Base-by-base conservation (phyloP, 31 red algal genomes). In the Bonnemaisonia californica region DNA sequence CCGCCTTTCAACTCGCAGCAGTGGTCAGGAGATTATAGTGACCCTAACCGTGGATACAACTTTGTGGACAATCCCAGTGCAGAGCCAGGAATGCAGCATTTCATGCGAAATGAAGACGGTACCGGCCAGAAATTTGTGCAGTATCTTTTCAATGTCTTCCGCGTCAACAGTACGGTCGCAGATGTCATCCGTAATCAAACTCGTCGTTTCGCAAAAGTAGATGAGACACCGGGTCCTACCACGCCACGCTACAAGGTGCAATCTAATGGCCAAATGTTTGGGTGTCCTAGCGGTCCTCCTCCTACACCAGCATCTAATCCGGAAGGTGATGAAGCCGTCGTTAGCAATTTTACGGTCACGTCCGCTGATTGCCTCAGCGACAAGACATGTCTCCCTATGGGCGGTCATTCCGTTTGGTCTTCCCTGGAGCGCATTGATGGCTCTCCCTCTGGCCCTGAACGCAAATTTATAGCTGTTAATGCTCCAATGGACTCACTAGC, bases 401-500 rank as follows among this genome's bases (percentile, higher is more conserved):
- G 91, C 13, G 84, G 84, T 11, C 83, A 94, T 39, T 88, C 83
- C 57, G 51, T 94, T 13, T 94, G 91, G 91, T 87, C 91, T 18
- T 31, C 91, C 2, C 75, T 88, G 1, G 84, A 60, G 1, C 79
- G 71, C 35, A 22, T 90, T 19, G 41, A 71, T 23, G 21, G 9
- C 30, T 9, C 31, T 39, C 22, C 30, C 57, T 65, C 3, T 35
- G 76, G 12, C 19, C 31, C 2, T 3, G 24, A 45, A 1, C 54
- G 59, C 22, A 62, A 83, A 11, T 48, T 81, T 45, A 69, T 94
- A 24, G 78, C 79, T 21, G 72, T 94, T 33, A 74, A 75, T 36
- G 84, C 91, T 9, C 90, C 91, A 8, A 94, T 94, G 83, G 91
- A 94, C 57, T 94, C 91, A 24, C 41, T 69, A 7, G 83, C 91